Base-by-base conservation (phyloP, 306 rosid genomes). In the Vachellia collinsii region DNA sequence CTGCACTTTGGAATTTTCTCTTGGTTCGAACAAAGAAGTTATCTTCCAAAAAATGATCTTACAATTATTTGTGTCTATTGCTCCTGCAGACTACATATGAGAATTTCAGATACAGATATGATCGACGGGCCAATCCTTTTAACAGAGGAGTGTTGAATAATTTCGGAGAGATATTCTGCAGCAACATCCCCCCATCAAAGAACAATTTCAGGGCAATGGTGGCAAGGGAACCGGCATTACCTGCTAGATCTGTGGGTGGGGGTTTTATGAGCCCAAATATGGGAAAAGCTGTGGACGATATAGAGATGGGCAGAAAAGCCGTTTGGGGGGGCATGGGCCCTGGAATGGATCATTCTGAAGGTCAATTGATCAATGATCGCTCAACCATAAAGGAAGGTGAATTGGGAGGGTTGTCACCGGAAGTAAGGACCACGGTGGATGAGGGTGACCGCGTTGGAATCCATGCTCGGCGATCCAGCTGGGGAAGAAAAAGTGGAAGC, bases 401-500 rank as follows among this genome's bases (percentile, higher is more conserved):
- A 56, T 65, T 89, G 69, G 92, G 97, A 0, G 97, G 93, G 42
- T 73, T 90, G 75, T 90, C 97, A 72, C 94, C 99, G 8, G 99
- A 93, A 79, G 80, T 85, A 36, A 88, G 98, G 82, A 85, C 86
- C 4, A 88, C 92, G 0, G 98, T 89, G 7, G 99, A 93, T 46
- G 99, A 93, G 5, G 80, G 80, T 1, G 97, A 93, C 50, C 98
- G 89, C 36, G 87, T 78, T 11, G 94, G 90, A 88, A 69, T 90
- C 54, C 99, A 95, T 87, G 98, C 99, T 3, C 75, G 98, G 77
- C 88, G 97, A 82, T 90, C 97, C 61, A 93, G 98, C 81, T 95
- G 99, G 99, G 99, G 98, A 71, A 93, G 99, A 82, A 95, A 95
- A 83, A 95, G 99, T 46, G 99, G 99, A 63, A 95, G 93, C 88